phyloP scores from a whole-genome alignment of 345 rosid genomes.

The Murraya paniculata region DNA sequence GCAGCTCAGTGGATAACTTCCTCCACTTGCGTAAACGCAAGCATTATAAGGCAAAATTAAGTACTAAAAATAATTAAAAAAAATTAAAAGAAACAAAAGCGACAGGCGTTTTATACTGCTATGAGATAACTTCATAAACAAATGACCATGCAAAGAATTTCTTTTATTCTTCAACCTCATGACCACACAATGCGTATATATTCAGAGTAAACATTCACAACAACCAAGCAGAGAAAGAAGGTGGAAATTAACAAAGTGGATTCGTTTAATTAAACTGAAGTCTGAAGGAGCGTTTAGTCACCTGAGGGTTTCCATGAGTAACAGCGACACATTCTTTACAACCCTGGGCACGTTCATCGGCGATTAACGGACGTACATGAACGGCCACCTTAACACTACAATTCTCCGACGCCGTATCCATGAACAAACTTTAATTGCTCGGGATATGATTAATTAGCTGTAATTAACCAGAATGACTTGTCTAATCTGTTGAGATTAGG shows the following conservation, averaged over 20 bases:
- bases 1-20: not conserved
- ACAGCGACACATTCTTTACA: slow-evolving; percentile 74
- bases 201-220: not conserved
- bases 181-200: not conserved
- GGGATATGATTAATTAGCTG: not conserved
- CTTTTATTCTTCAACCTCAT: not conserved
- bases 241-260: not conserved
- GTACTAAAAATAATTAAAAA: not conserved
- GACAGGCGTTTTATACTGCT: too few species aligned
- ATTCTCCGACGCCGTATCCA: slow-evolving; percentile 42
- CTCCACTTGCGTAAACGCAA: not conserved
- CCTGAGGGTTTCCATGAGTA: slow-evolving; percentile 74
- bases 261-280: not conserved
- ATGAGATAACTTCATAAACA: not conserved
- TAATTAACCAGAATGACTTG: slow-evolving; percentile 5
- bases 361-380: slow-evolving; percentile 72
- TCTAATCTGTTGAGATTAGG: slow-evolving; percentile 25
- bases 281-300: slow-evolving; percentile 1
- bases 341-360: slow-evolving; percentile 66
- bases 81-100: not conserved
- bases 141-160: not conserved
- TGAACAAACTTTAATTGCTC: not conserved
- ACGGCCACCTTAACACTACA: slow-evolving; percentile 79
- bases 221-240: not conserved
- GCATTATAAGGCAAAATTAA: not conserved